Evolutionary conservation across 371 early-diverging fungal species (phyloP), one percentile per base, ranked within the genome.

Genomic region (Mortierella sp.): DNA sequence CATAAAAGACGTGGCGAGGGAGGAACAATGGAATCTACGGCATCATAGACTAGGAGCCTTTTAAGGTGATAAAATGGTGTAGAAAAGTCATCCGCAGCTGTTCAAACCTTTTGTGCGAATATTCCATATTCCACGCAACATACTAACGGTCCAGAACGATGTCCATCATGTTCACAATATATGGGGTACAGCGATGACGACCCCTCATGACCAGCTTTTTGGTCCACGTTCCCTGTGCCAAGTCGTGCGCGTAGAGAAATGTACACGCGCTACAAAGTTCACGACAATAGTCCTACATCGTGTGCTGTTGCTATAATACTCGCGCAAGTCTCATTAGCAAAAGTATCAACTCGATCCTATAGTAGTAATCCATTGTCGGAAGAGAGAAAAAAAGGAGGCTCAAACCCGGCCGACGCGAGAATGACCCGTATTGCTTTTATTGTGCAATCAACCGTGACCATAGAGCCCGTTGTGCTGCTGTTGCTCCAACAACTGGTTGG

Each of bases 391-490:
- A 44, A 70, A 44, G 11, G 16, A 63, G 68, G 24, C 41, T 35
- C 24, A 38, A 38, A 16, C 56, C 16, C 51, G 51, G 21, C 51
- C 21, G 51, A 51, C 21, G 51, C 51, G 51, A 70, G 46, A 12
- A 29, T 38, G 29, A 38, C n/a, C 29, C 35, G 3, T 27, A 38
- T 56, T 43, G 49, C 38, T 51, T 48, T 70, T 70, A 41, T 70
- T 70, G 4, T 18, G 51, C 51, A 21, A 51, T 51, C 21, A 83
- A 41, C 84, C 84, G 49, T 84, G 86, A 21, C 79, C 82, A 75
- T 86, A 86, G 77, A 82, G 75, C 24, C 82, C 82, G 58, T 79
- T 86, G 75, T 78, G 79, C 48, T 77, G 74, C 73, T 75, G 75
- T 55, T 77, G 79, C 63, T 79, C 73, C 77, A 78, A n/a, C 54